These are phyloP conservation scores for Rhodotorula glutinis DNA, from an alignment of 1,284 basidiomycete species.

Conservation along the genomic window DNA sequence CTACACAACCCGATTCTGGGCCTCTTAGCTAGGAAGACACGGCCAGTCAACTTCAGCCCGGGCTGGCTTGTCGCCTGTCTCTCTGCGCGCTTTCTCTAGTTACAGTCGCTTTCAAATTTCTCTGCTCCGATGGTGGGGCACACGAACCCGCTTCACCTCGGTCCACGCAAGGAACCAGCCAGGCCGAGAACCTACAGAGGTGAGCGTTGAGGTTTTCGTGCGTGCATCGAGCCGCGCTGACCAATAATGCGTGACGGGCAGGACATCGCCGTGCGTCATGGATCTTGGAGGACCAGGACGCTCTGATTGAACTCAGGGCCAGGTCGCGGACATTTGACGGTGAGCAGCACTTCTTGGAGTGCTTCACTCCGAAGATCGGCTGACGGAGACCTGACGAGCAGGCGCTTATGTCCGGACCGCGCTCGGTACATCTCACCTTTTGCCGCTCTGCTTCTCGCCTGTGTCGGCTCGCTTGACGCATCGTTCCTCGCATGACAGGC, in stretches of 20 bases:
- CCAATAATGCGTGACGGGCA: neutral
- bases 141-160: too few species aligned
- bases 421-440: conserved; percentile 2
- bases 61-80: too few species aligned
- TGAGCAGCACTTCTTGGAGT: neutral
- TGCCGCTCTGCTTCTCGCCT: neutral
- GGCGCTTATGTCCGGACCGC: conserved; percentile 9
- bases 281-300: conserved; percentile 8
- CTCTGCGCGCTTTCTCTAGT: too few species aligned
- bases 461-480: neutral
- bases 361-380: neutral
- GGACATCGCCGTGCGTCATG: conserved; percentile 8
- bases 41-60: too few species aligned
- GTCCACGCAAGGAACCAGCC: too few species aligned
- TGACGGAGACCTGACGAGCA: neutral
- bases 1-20: too few species aligned
- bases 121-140: too few species aligned
- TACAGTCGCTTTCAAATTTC: too few species aligned
- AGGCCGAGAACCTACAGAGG: too few species aligned
- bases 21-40: too few species aligned
- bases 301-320: conserved; percentile 16
- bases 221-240: too few species aligned
- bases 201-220: too few species aligned
- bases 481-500: neutral
- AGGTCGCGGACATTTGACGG: conserved; percentile 21